Base-by-base conservation (phyloP, 2,329 filamentous ascomycete species). In the Trichophyton benhamiae region DNA sequence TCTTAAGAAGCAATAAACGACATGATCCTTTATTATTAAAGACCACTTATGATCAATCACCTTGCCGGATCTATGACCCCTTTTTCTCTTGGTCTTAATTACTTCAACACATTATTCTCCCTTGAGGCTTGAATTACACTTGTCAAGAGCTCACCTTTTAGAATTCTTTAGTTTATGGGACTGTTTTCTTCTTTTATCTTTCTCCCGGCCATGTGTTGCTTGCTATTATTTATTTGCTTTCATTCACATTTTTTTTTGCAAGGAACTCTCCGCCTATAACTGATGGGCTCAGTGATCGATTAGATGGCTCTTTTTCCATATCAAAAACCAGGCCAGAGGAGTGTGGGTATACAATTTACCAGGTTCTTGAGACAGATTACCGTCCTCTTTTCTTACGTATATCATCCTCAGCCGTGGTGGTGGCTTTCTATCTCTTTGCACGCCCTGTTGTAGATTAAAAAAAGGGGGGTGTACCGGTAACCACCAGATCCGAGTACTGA, bases 121-220 rank as follows among this genome's bases (percentile, higher is more conserved):
- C 17, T 55, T 55, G 52, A 55, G 52, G 15, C 52, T 8, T 55
- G 15, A 36, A 55, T n/a, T 7, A 44, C n/a, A 44, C n/a, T 22
- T 36, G 9, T 55, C 52, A 36, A 55, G 52, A 55, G 30, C 52
- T 17, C 27, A 38, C 52, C 46, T 55, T 38, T 38, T 55, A 55
- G 52, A 55, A 55, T 55, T 55, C 27, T 55, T 55, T 55, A 55
- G 52, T 55, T 55, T 36, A 55, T 55, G 52, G 52, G 52, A 55
- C 36, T 55, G 52, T n/a, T 33, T 44, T 44, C 27, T n/a, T 27
- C 33, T 44, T 25, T 13, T 22, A n/a, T 25, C 15, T 36, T 25
- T 3, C 55, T 17, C 55, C 33, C n/a, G 15, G 11, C 33, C 8
- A 30, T 33, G 11, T 17, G 15, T 7, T n/a, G 38, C 11, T 57